phyloP scores from a whole-genome alignment of 1,139 yeast species.

The Sugiyamaella paludigena region DNA sequence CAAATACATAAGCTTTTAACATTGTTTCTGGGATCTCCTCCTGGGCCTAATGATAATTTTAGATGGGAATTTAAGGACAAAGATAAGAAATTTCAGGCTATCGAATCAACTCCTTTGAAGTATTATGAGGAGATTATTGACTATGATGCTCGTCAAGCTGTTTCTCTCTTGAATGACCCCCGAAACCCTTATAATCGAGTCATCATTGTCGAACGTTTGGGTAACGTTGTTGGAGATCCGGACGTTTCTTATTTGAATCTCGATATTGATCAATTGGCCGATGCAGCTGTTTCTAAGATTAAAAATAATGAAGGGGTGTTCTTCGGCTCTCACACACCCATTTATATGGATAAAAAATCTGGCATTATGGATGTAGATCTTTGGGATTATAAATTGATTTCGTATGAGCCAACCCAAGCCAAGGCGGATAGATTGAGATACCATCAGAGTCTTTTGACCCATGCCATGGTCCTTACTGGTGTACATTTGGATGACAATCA shows the following conservation, averaged over 20 bases:
- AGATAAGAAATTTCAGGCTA: constrained; percentile 56
- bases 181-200: constrained; percentile 63
- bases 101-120: constrained; percentile 59
- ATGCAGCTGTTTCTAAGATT: constrained; percentile 63
- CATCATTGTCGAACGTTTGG: constrained; percentile 68
- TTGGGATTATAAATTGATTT: constrained; percentile 60
- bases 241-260: constrained; percentile 68
- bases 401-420: constrained; percentile 47
- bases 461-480: constrained; percentile 78
- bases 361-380: constrained; percentile 72
- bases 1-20: constrained; percentile 63
- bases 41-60: constrained; percentile 63
- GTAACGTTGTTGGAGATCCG: constrained; percentile 66
- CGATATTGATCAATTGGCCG: constrained; percentile 55
- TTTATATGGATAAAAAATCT: constrained; percentile 50
- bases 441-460: constrained; percentile 71
- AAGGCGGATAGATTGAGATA: constrained; percentile 59
- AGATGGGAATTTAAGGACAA: constrained; percentile 75
- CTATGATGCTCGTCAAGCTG: constrained; percentile 52
- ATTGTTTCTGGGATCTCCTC: constrained; percentile 73
- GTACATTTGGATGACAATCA: constrained; percentile 60
- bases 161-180: constrained; percentile 77
- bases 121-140: constrained; percentile 57
- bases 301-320: constrained; percentile 73
- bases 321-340: constrained; percentile 86